Evolutionary conservation across 805 yeast species (phyloP).

Genomic region (Pichia eremophila): DNA sequence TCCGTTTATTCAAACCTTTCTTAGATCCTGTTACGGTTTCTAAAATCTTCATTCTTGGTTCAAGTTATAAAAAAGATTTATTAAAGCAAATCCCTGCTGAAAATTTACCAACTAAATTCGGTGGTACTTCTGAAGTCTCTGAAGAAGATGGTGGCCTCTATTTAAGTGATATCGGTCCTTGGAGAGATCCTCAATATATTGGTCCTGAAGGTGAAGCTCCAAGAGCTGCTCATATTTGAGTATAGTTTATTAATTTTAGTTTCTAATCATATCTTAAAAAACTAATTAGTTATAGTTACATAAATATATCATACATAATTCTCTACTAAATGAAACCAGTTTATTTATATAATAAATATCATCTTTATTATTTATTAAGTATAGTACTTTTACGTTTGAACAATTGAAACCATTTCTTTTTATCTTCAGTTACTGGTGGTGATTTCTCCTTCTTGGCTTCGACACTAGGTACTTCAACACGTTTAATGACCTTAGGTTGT

Average conservation of each 20-base stretch:
- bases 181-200: constrained; percentile 83
- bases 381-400: neutral
- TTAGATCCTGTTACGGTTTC: constrained; percentile 96
- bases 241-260: neutral
- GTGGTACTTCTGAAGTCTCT: constrained; percentile 64
- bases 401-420: neutral
- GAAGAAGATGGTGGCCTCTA: constrained; percentile 73
- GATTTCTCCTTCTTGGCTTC: neutral
- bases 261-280: too few relatives aligned
- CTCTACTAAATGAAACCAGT: too few relatives aligned
- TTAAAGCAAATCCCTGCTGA: constrained; percentile 88
- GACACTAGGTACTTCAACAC: neutral
- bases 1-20: constrained; percentile 84
- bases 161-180: constrained; percentile 89
- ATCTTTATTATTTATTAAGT: neutral
- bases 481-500: neutral
- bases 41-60: constrained; percentile 82
- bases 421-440: neutral
- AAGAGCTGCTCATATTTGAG: constrained; percentile 15
- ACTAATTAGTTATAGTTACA: too few relatives aligned
- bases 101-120: constrained; percentile 85
- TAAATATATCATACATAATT: too few relatives aligned
- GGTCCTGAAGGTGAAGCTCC: constrained; percentile 98
- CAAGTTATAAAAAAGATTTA: constrained; percentile 70
- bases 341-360: neutral